These are phyloP conservation scores for Alternaria dauci DNA, from an alignment of 2,329 filamentous ascomycete species.

Conservation along the genomic window DNA sequence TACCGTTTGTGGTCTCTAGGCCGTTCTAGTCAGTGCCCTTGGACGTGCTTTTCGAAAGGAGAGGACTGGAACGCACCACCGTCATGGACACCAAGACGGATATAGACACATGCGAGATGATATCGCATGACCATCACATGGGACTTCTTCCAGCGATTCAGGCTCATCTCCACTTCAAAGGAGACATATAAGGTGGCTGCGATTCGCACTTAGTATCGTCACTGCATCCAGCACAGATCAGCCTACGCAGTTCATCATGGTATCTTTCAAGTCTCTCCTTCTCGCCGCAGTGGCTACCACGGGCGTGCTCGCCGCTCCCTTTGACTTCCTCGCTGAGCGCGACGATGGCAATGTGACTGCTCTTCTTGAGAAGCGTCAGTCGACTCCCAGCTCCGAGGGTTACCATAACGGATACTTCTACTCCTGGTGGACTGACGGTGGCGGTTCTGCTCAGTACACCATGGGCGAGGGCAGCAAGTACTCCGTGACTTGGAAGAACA, in stretches of 20 bases:
- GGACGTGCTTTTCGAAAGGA: constrained; percentile 10
- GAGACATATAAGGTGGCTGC: constrained; percentile 19
- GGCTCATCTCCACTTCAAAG: constrained; percentile 15
- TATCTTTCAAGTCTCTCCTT: constrained; percentile 34
- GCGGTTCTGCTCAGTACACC: constrained; percentile 34
- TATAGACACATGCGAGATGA: constrained; percentile 10
- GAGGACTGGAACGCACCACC: constrained; percentile 7
- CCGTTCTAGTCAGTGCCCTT: constrained; percentile 6
- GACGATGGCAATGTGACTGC: constrained; percentile 30
- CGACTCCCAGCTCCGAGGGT: constrained; percentile 58
- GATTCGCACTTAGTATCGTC: constrained; percentile 8
- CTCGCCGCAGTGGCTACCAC: constrained; percentile 28
- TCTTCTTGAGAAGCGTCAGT: constrained; percentile 26
- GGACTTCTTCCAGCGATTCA: constrained; percentile 26
- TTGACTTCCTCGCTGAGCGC: constrained; percentile 30
- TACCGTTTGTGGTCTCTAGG: constrained; percentile 1
- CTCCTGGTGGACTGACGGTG: constrained; percentile 66
- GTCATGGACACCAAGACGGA: constrained; percentile 16
- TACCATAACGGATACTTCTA: constrained; percentile 61
- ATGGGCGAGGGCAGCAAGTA: constrained; percentile 33
- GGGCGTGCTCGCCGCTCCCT: constrained; percentile 25
- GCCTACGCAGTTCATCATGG: constrained; percentile 22
- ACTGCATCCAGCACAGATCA: constrained; percentile 19
- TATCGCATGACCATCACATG: constrained; percentile 13
- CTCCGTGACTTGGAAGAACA: constrained; percentile 32